These are phyloP conservation scores for Trametes cingulata DNA, from an alignment of 768 basidiomycete genomes.

Conservation along the genomic window DNA sequence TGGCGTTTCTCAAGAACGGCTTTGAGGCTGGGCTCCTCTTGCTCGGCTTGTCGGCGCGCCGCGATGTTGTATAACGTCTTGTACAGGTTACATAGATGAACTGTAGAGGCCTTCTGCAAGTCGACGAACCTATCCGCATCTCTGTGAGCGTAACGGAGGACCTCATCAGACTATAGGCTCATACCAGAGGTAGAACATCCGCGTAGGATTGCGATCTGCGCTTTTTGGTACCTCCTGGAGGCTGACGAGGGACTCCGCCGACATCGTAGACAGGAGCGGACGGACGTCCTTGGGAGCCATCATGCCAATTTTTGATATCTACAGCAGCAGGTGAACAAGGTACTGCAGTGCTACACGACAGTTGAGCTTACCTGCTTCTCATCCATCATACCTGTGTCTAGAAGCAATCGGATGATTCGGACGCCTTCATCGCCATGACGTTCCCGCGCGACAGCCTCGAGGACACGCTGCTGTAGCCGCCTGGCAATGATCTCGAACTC, in stretches of 20 bases:
- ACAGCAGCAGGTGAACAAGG: background rate
- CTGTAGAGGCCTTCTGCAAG: slow-evolving; percentile 76
- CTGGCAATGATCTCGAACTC: slow-evolving; percentile 75
- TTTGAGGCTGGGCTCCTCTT: slow-evolving; percentile 61
- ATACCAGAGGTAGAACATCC: slow-evolving; percentile 92
- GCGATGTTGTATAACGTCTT: slow-evolving; percentile 90
- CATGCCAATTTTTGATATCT: slow-evolving; percentile 95
- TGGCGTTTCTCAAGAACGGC: slow-evolving; percentile 81
- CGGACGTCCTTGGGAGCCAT: slow-evolving; percentile 88
- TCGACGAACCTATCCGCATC: slow-evolving; percentile 78
- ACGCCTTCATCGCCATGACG: slow-evolving; percentile 83
- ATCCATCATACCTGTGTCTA: slow-evolving; percentile 88
- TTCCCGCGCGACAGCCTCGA: slow-evolving; percentile 81
- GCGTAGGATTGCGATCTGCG: slow-evolving; percentile 83
- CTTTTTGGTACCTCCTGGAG: slow-evolving; percentile 92
- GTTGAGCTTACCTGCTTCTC: slow-evolving; percentile 74
- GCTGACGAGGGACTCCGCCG: slow-evolving; percentile 80
- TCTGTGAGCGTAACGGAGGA: slow-evolving; percentile 8
- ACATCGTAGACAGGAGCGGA: slow-evolving; percentile 74
- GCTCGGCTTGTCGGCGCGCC: slow-evolving; percentile 70
- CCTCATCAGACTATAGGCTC: slow-evolving; percentile 15
- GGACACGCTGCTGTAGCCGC: slow-evolving; percentile 64
- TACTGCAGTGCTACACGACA: background rate
- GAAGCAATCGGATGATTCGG: slow-evolving; percentile 74
- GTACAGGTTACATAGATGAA: slow-evolving; percentile 77